Base-by-base conservation (phyloP, 768 basidiomycete species). In the Kwoniella newhampshirensis region DNA sequence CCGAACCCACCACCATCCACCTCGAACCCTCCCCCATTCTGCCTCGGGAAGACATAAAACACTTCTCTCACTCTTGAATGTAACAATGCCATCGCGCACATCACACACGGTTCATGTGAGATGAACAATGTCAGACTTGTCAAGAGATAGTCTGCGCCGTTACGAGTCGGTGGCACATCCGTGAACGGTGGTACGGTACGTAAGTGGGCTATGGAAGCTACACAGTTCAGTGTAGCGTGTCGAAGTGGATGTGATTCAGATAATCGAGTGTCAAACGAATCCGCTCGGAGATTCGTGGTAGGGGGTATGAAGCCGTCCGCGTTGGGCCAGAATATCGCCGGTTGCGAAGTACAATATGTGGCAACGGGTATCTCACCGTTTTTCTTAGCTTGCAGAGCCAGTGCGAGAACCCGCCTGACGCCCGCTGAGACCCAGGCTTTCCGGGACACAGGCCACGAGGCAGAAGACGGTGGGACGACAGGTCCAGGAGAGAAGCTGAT, bases 51-150 rank as follows among this genome's bases (percentile, higher is more conserved):
- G 30, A 97, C 71, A 70, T 76, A 80, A 46, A 77, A 82, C 5
- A 98, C 82, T 59, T 91, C 86, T 66, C 87, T 87, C 54, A 97
- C 90, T n/a, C 96, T 84, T 1, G 89, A 92, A 76, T 99, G 96
- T 5, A 96, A 79, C 20, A 98, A 78, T 1, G 92, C 90, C 96
- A 99, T 99, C 67, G 86, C 84, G 75, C 96, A 99, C 90, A 98
- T 91, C 54, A 99, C 82, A 66, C 96, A 99, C 0, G 96, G 96
- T 67, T 99, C 96, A 77, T 99, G 94, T 9, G 91, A 90, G 51
- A 85, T 84, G 79, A 98, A 98, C 23, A 97, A 80, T 1, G 86
- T 84, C 17, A 85, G 82, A 1, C 85, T 85, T 0, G 91, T 97
- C 23, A 98, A 81, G 41, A 97, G 85, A 76, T 99, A 99, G 69